Evolutionary conservation across 345 rosid species (phyloP).

Genomic region (Excoecaria cochinchinensis): DNA sequence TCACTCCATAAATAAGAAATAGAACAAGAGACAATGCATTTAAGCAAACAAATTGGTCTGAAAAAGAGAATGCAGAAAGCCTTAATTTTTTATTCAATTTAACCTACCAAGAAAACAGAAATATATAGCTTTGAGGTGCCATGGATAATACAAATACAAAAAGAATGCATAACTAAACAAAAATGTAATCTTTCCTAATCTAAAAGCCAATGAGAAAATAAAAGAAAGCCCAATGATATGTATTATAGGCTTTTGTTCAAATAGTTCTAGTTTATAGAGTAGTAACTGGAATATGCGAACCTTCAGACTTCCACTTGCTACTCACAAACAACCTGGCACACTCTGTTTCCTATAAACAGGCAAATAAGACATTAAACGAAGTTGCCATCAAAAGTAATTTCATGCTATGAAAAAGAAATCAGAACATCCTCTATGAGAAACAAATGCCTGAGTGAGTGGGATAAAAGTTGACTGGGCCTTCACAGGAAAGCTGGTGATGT

Average conservation of each 20-base stretch:
- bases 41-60: neutral
- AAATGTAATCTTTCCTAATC: neutral
- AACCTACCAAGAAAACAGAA: neutral
- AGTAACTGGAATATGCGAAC: constrained; percentile 13
- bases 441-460: constrained; percentile 17
- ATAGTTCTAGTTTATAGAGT: neutral
- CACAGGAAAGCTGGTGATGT: neutral
- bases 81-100: neutral
- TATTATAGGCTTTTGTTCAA: neutral
- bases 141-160: neutral
- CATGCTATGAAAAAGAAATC: neutral
- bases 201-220: neutral
- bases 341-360: constrained; percentile 26
- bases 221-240: neutral
- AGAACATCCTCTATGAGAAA: neutral
- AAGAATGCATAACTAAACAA: neutral
- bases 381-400: neutral
- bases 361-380: constrained; percentile 11
- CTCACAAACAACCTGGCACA: constrained; percentile 2
- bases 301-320: constrained; percentile 21
- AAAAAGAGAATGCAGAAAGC: neutral
- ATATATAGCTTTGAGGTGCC: neutral
- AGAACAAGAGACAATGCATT: neutral
- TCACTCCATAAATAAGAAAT: neutral
- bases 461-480: neutral